A percentile compares a stretch with the other conserved stretches of the same genome.
Conservation (phyloP, 768 basidiomycete genomes). For the Russula brevipes region DNA sequence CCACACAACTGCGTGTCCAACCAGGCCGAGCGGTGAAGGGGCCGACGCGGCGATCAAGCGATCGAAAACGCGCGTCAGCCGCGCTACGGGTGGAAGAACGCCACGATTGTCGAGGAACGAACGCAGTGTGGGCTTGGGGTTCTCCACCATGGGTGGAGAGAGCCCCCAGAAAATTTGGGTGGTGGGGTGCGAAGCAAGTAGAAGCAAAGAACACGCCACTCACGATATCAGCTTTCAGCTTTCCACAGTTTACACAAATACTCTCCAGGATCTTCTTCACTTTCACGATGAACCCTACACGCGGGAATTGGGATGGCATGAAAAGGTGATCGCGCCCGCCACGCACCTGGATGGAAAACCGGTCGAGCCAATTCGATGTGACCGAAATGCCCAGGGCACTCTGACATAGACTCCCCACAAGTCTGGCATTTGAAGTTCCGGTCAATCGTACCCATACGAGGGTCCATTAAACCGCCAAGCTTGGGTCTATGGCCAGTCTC, state of each 20-base stretch:
- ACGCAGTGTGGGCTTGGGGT: conserved; percentile 90
- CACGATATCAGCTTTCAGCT: conserved; percentile 95
- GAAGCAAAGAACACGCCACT: conserved; percentile 72
- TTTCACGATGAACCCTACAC: conserved; percentile 88
- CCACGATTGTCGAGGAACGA: conserved; percentile 72
- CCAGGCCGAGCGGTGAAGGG: conserved; percentile 65
- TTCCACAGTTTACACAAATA: conserved; percentile 98
- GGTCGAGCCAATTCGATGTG: conserved; percentile 96
- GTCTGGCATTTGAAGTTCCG: conserved; percentile 99
- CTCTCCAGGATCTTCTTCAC: conserved; percentile 99
- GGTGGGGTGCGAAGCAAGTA: conserved; percentile 89
- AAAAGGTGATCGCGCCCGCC: neutral
- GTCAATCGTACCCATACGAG: conserved; percentile 96
- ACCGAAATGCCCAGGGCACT: conserved; percentile 99
- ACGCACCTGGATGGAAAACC: conserved; percentile 93
- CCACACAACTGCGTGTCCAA: conserved; percentile 85
- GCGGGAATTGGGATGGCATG: neutral
- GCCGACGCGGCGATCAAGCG: conserved; percentile 87
- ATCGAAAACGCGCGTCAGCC: conserved; percentile 83
- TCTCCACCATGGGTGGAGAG: conserved; percentile 86
- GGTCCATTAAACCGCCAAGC: conserved; percentile 93
- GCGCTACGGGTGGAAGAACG: conserved; percentile 76
- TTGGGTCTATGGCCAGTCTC: conserved; percentile 88
- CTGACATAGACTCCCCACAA: conserved; percentile 99
- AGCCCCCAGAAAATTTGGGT: conserved; percentile 98